Percentiles rank a stretch among this genome's conserved stretches.
Conservation (phyloP, 805 yeast genomes). For the Zygotorulaspora sp. region DNA sequence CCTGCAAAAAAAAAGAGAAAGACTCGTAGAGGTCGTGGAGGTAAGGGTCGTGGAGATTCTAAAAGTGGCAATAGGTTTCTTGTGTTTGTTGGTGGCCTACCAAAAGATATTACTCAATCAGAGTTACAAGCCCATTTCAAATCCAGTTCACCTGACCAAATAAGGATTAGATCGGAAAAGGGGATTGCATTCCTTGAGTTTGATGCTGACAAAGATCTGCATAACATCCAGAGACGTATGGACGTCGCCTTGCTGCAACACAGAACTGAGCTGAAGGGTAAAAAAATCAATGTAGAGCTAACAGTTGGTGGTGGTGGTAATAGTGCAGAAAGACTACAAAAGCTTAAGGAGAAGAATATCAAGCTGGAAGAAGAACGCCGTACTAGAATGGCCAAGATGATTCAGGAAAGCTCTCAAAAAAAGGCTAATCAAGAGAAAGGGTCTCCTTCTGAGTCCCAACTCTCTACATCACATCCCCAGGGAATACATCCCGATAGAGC, state of each 20-base stretch:
- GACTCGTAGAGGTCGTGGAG: constrained; percentile 74
- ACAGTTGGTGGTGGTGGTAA: constrained; percentile 99
- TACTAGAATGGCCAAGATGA: constrained; percentile 49
- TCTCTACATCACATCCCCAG: constrained; percentile 8
- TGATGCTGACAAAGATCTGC: constrained; percentile 40
- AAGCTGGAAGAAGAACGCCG: constrained; percentile 67
- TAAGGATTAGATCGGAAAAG: constrained; percentile 76
- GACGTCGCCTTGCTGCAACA: constrained; percentile 82
- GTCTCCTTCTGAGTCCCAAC: constrained; percentile 1
- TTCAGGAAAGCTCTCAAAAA: constrained; percentile 37
- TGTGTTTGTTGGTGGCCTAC: constrained; percentile 86
- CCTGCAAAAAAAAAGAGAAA: constrained; percentile 60
- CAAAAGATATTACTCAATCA: constrained; percentile 60
- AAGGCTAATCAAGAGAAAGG: constrained; percentile 24
- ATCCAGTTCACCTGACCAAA: constrained; percentile 62
- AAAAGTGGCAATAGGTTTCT: constrained; percentile 61
- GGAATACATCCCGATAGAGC: constrained; percentile 65
- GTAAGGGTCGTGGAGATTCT: constrained; percentile 46
- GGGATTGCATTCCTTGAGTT: constrained; percentile 93
- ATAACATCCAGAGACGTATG: constrained; percentile 70
- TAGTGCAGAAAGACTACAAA: constrained; percentile 58
- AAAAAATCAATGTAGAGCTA: constrained; percentile 90
- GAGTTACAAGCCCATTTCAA: constrained; percentile 70
- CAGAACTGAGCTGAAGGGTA: constrained; percentile 59
- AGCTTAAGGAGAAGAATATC: constrained; percentile 74